Evolutionary conservation across 2,329 filamentous ascomycete species (phyloP), one percentile per base, ranked within the genome.

Genomic region (Cladosporium sp.): DNA sequence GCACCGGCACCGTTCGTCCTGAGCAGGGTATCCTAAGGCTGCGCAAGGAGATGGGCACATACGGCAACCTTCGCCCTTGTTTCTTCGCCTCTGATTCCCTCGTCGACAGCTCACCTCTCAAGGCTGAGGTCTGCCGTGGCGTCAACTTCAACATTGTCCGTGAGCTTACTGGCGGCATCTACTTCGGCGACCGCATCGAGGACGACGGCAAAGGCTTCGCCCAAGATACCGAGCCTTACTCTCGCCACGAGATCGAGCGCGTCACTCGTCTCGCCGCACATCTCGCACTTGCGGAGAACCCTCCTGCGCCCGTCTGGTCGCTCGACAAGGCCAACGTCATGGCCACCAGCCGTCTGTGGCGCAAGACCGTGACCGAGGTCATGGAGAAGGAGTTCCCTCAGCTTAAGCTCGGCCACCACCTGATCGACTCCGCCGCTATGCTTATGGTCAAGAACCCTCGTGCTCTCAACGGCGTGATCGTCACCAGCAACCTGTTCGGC

Each of bases 371-470:
- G 45, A 86, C 84, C 40, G 90, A 96, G 77, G 82, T 92, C 60
- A 93, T 96, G 82, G 83, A 82, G 66, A 87, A 87, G 65, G 93
- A 97, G 80, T 97, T 95, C 78, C 92, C 93, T 2, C 85, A 93
- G 73, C 77, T 97, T 47, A 84, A 89, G 78, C 78, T 95, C 43
- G 85, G 87, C 65, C 93, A 96, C 74, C 92, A 97, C 74, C 83
- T 97, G 52, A 96, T 97, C 72, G 93, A 97, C 78, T 90, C 86
- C 59, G 93, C 93, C n/a, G 93, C 93, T 65, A 97, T 97, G 92
- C 80, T 97, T 67, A 91, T 97, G 88, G 84, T 97, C 71, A 97
- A 96, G 87, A 93, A 92, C 76, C 93, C 93, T 9, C 82, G 87
- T 11, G 84, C 86, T 20, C 81, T 97, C 55, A 97, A 97, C 73